Evolutionary conservation across 495 filamentous ascomycete species (phyloP), one percentile per base, ranked within the genome.

Genomic region (Diplogelasinospora grovesii): DNA sequence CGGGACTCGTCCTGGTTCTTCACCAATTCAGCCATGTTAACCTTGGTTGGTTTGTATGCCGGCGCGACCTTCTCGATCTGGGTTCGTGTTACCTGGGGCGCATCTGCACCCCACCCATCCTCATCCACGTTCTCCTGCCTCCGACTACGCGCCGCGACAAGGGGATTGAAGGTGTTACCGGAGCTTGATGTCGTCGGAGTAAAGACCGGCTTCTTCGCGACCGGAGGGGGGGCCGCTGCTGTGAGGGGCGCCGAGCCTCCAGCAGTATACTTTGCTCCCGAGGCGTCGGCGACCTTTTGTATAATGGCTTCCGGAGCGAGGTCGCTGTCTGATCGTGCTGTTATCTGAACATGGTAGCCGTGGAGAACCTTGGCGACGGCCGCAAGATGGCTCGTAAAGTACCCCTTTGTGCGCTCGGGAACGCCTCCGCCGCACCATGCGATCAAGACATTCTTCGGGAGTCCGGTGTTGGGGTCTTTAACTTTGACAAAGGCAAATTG

Each of bases 391-490:
- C 88, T 95, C 23, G 87, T 96, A 54, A 97, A 99, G 58, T 97
- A 97, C 18, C 92, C 92, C 58, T 97, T 97, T 11, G 89, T 96
- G 51, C 89, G 74, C 68, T 97, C 92, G 6, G 92, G 92, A n/a
- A 99, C 92, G 41, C 93, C 93, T 52, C 94, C 89, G 28, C 92
- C 92, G 59, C 92, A 99, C 92, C 92, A 99, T 28, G 81, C 89
- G 52, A 99, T 87, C 35, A 99, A 70, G 28, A 92, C 88, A 58
- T 82, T 84, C 67, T 99, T 99, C 19, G 90, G 86, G 7, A 99
- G 71, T 5, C 79, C 75, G 1, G 85, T 88, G 59, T 99, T 99
- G 9, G 86, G 82, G 57, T 97, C 93, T 52, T 85, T 95, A 63
- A 99, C 82, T 64, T 94, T 96, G 39, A 92, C 81, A 55, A 89